Evolutionary conservation across 345 rosid species (phyloP), one percentile per base, ranked within the genome.

Genomic region (Melaleuca alternifolia): DNA sequence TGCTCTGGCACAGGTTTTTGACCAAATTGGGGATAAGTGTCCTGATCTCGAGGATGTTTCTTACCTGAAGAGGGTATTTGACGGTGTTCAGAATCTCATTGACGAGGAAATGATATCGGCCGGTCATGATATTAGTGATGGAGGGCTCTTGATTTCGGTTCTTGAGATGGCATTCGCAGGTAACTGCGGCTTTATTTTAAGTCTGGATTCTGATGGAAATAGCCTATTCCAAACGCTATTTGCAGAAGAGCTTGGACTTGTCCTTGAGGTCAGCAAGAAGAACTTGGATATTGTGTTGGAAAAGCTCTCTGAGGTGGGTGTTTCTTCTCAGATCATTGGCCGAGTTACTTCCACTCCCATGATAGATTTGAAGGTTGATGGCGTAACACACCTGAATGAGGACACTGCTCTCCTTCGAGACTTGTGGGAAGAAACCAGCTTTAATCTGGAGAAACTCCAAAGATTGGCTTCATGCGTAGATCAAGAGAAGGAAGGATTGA

Each of bases 161-260:
- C 83, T 97, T 84, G 99, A 97, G 90, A 97, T 97, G 99, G 95
- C 99, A 62, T 96, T 95, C 92, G 98, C 97, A 86, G 99, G 99
- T 87, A 94, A 97, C 87, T 91, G 86, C 90, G 98, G 99, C 59
- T 88, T 97, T 75, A 84, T 28, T 59, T 87, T 97, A 85, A 86
- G 92, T 89, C 91, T 97, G 88, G 84, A 86, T 77, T 97, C 97
- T 0, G 56, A 54, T 52, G 95, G 97, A 61, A 90, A 93, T 24
- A 92, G 94, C 89, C 93, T 93, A 86, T 94, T 97, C 89, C 93
- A 95, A 87, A 92, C 97, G 30, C 94, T 97, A 37, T 96, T 94
- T 89, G 93, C 98, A 2, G 99, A 97, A 90, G 98, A 96, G 88
- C 97, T 92, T 54, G 99, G 99, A 88, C 93, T 97, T 20, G 85